Conservation (phyloP, 768 basidiomycete genomes). For the Trametes cingulata region DNA sequence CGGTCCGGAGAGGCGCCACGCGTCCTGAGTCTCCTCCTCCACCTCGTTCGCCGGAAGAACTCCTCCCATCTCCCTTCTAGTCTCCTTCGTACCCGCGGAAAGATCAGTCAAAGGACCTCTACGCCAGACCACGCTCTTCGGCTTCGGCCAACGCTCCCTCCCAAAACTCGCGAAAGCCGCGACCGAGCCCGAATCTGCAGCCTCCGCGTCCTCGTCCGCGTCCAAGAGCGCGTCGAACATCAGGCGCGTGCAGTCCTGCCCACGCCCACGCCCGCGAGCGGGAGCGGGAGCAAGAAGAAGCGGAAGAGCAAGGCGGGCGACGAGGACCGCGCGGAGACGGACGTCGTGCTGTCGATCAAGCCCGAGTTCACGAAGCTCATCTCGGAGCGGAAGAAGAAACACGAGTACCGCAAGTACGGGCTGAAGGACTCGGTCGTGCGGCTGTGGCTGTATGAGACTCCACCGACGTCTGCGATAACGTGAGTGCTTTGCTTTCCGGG, state of each 20-base stretch:
- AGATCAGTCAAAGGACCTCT: neutral
- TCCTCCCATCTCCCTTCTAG: too few species aligned
- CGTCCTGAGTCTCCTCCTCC: too few species aligned
- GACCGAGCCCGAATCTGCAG: neutral
- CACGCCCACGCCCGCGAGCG: neutral
- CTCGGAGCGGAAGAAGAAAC: constrained; percentile 36
- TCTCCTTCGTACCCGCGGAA: constrained; percentile 4
- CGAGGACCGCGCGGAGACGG: constrained; percentile 32
- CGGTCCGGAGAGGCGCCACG: too few species aligned
- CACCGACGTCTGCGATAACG: constrained; percentile 33
- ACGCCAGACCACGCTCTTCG: constrained; percentile 3
- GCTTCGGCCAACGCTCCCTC: neutral
- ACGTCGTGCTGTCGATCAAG: constrained; percentile 37
- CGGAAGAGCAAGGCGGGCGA: neutral
- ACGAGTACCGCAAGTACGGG: constrained; percentile 39
- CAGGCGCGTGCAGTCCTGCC: neutral
- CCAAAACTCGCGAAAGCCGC: neutral
- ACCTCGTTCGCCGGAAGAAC: too few species aligned
- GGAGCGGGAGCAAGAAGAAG: neutral
- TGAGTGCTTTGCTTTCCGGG: too few species aligned
- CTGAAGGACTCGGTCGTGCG: constrained; percentile 31
- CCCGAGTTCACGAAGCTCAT: constrained; percentile 35
- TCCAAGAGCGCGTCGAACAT: neutral
- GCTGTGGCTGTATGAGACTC: constrained; percentile 36
- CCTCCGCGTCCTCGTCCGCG: neutral